phyloP scores from a whole-genome alignment of 1,139 yeast species.

The Kodamaea arcana region DNA sequence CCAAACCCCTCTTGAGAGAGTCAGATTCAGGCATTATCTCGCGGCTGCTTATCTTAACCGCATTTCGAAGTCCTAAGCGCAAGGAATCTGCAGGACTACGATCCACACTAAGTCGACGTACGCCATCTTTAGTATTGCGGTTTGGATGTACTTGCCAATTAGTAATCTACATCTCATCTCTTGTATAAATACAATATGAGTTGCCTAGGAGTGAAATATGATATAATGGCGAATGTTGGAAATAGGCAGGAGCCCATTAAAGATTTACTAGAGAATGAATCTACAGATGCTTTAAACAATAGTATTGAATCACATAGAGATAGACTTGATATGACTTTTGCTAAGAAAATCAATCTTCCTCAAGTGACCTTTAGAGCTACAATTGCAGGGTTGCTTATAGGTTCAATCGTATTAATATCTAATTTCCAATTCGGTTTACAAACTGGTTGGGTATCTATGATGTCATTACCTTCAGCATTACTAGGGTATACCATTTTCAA shows the following conservation, averaged over 20 bases:
- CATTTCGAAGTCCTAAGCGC: too few species aligned
- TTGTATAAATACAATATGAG: not conserved
- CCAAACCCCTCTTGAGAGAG: too few species aligned
- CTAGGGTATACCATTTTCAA: slow-evolving; percentile 82
- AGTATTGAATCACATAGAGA: not conserved
- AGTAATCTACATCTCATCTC: not conserved
- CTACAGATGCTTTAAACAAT: too few species aligned
- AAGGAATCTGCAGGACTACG: too few species aligned
- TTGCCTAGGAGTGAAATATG: too few species aligned
- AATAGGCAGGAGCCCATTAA: not conserved
- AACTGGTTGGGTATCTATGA: slow-evolving; percentile 99
- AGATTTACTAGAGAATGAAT: not conserved
- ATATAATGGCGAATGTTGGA: not conserved
- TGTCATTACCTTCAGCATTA: slow-evolving; percentile 94
- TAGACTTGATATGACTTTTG: slow-evolving; percentile 1
- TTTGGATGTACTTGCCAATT: not conserved
- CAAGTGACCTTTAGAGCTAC: slow-evolving; percentile 75
- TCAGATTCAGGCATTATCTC: too few species aligned
- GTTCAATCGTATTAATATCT: slow-evolving; percentile 76
- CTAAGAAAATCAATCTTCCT: slow-evolving; percentile 37
- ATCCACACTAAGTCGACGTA: too few species aligned
- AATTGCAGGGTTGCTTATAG: slow-evolving; percentile 68
- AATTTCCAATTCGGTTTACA: slow-evolving; percentile 96
- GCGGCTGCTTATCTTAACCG: too few species aligned
- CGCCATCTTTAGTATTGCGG: not conserved